Evolutionary conservation across 768 basidiomycete genomes (phyloP).

Genomic region (Termitomyces sp.): DNA sequence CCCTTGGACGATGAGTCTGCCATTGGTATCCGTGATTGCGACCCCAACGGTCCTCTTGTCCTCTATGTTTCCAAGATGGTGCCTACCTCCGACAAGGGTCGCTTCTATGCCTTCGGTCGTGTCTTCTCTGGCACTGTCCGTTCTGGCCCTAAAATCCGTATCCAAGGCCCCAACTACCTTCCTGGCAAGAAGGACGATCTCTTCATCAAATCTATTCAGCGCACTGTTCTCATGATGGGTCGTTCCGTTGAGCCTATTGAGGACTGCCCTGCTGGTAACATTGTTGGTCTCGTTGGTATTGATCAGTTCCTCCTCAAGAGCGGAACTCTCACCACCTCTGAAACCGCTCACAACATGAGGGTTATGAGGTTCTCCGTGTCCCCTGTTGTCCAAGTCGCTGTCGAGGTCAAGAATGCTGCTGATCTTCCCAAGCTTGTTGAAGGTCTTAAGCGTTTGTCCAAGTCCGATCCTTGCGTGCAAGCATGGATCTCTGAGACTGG

Average conservation of each 20-base stretch:
- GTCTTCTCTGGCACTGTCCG: conserved; percentile 98
- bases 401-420: conserved; percentile 99
- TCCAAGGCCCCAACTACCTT: conserved; percentile 97
- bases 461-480: conserved; percentile 98
- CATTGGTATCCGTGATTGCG: conserved; percentile 95
- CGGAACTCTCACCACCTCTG: conserved; percentile 94
- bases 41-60: conserved; percentile 92
- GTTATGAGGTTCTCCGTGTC: conserved; percentile 99
- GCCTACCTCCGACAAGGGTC: conserved; percentile 98
- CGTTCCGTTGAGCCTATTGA: conserved; percentile 99
- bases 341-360: conserved; percentile 99
- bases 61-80: conserved; percentile 99
- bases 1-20: conserved; percentile 99
- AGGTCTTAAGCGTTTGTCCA: conserved; percentile 99
- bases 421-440: conserved; percentile 99
- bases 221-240: conserved; percentile 99
- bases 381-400: conserved; percentile 97
- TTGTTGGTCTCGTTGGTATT: conserved; percentile 97
- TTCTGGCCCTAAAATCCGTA: conserved; percentile 96
- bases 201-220: conserved; percentile 96
- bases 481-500: conserved; percentile 87
- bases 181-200: conserved; percentile 98
- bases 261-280: conserved; percentile 99
- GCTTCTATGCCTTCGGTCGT: conserved; percentile 99
- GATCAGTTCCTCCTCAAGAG: conserved; percentile 99